Base-by-base conservation (phyloP, 768 basidiomycete species). In the Mycena haematopus region DNA sequence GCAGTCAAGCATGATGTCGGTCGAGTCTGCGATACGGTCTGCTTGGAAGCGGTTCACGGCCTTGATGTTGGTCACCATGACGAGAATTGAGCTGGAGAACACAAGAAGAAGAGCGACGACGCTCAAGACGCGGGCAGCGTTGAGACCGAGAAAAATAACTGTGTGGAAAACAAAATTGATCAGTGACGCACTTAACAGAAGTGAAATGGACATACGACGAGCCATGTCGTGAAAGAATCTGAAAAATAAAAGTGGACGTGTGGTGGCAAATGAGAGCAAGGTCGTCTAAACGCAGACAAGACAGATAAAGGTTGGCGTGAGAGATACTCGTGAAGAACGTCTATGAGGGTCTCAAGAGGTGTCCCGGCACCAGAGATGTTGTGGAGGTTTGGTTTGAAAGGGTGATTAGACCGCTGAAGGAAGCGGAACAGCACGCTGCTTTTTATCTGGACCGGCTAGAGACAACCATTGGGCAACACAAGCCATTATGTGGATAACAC, bases 91-190 rank as follows among this genome's bases (percentile, higher is more conserved):
- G 74, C 85, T 91, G 14, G 91, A 78, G 67, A 96, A 90, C 9
- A 95, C 91, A 52, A 96, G 86, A 27, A 93, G 76, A 59, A 96
- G 84, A 19, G 87, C 83, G 67, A 95, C 75, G 72, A 96, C 82
- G 73, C 91, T 93, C 65, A 97, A 72, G 46, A 79, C 73, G 60
- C 95, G 90, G 70, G 91, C 78, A 71, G 78, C 82, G 72, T 96
- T 96, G 73, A 96, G 86, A 67, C 85, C 86, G 71, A 91, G 81
- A 76, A 94, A 94, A 52, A 73, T 64, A 52, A 78, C 82, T 82
- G 60, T 11, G 56, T 15, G 42, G 19, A 29, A 31, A n/a, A 29
- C 45, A 19, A 6, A 15, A 52, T 29, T 57, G 17, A n/a, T 15
- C 44, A 60, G 58, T 27, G 21, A 21, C n/a, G 19, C 6, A 55